Evolutionary conservation across 208 protist genomes (phyloP), one percentile per base, ranked within the genome.

Genomic region (Tritrichomonas musculus): DNA sequence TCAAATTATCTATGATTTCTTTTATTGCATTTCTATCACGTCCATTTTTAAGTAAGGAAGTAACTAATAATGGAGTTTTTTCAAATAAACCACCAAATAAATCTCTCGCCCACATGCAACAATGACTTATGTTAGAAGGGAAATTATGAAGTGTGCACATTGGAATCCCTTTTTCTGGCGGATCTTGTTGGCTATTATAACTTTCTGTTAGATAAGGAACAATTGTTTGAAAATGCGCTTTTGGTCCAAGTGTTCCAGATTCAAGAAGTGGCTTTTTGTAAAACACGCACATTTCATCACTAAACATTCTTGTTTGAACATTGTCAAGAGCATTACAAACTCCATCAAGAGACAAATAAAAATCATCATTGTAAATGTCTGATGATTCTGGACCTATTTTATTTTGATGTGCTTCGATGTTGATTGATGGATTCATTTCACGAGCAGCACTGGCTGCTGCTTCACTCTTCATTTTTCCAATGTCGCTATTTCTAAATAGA

Each of bases 101-200:
- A 65, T 57, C 47, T 27, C 82, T 44, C 17, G 82, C 47, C 82
- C 82, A 92, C 55, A 69, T 66, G 50, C 47, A 69, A 39, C 82
- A 92, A 39, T 92, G 82, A 20, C 47, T 30, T 41, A 66, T 14
- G 47, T 96, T 95, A 95, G 99, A 98, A 27, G 99, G 99, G 96
- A 99, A 99, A 96, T 99, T 99, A 95, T 99, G 99, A 36, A 99
- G 95, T 22, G 99, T 99, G 96, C 99, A 99, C 30, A 99, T 96
- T 47, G 99, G 98, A 94, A 99, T 99, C 11, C 96, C 96, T 95
- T 99, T 98, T 95, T 99, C 98, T 41, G 98, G 98, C 47, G 98
- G 98, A 95, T 99, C 98, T 92, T 30, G 33, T 57, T 22, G 27
- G 1, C 27, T 39, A 9, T 13, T 13, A 49, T 92, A 92, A 5